Conservation (phyloP, 208 protist genomes). For the Wallacemonas sp. region DNA sequence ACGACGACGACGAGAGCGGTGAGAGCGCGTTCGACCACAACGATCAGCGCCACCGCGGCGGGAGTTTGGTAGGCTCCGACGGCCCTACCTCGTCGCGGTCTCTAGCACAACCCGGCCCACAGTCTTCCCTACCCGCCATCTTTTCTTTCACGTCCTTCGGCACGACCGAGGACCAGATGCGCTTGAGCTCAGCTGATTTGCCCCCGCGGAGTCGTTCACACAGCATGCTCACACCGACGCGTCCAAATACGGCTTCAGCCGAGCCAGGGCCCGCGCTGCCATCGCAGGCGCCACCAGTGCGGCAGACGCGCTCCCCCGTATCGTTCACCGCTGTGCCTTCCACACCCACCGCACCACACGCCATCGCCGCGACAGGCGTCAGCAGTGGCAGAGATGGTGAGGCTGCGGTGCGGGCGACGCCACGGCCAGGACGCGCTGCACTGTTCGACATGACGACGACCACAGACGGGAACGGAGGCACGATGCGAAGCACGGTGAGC, state of each 20-base stretch:
- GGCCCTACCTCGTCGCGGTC: neutral
- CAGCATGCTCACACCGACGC: neutral
- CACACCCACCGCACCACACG: neutral
- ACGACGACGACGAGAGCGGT: constrained; percentile 1
- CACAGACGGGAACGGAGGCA: constrained; percentile 1
- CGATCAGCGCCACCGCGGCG: too few relatives aligned
- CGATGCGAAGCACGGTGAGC: neutral
- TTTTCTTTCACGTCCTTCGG: neutral
- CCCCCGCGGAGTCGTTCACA: neutral
- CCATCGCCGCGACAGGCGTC: neutral
- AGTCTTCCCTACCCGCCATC: neutral
- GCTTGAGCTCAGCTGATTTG: neutral
- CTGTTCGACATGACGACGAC: neutral
- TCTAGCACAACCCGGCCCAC: neutral
- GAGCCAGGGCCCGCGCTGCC: neutral
- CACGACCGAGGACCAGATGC: neutral
- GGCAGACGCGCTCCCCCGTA: neutral
- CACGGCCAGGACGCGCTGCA: neutral
- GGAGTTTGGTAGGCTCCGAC: too few relatives aligned
- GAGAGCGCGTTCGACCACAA: too few relatives aligned
- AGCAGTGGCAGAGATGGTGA: neutral
- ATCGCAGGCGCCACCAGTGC: neutral
- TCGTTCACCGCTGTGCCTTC: neutral
- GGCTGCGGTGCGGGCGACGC: neutral
- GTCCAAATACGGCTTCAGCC: neutral